Percentiles rank a stretch among this genome's conserved stretches.
phyloP scores from a whole-genome alignment of 2,329 filamentous ascomycete genomes.

The Cladophialophora chaetospira region DNA sequence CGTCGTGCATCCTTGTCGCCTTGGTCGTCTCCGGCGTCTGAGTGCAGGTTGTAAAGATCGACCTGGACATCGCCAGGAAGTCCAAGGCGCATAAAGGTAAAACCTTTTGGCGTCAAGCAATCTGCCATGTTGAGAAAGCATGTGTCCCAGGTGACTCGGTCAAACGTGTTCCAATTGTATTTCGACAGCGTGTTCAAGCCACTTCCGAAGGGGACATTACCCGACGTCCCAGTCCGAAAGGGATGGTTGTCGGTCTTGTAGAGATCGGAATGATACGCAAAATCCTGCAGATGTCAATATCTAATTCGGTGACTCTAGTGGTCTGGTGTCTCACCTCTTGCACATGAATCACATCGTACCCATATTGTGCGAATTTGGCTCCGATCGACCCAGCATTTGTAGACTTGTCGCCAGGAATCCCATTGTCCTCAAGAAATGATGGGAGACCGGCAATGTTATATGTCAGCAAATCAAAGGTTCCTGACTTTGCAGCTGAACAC shows the following conservation, averaged over 20 bases:
- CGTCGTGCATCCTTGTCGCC: conserved; percentile 60
- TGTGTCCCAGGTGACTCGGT: conserved; percentile 60
- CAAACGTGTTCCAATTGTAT: conserved; percentile 42
- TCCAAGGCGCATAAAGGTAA: conserved; percentile 65
- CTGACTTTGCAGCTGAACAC: background rate
- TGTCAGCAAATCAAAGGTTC: conserved; percentile 52
- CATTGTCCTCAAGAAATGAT: conserved; percentile 59
- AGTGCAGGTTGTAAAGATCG: conserved; percentile 68
- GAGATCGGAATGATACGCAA: conserved; percentile 67
- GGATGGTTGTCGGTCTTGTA: conserved; percentile 63
- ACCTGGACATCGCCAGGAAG: conserved; percentile 47
- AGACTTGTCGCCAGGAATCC: conserved; percentile 63
- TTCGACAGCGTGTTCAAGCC: conserved; percentile 67
- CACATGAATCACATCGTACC: conserved; percentile 64
- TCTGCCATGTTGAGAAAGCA: conserved; percentile 60
- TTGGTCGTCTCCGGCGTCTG: conserved; percentile 61
- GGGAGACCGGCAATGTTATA: conserved; percentile 66
- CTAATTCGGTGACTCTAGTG: background rate
- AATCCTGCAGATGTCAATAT: conserved; percentile 48
- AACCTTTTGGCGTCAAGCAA: conserved; percentile 70
- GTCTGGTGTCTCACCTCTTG: conserved; percentile 54
- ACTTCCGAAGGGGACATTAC: conserved; percentile 64
- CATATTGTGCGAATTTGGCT: conserved; percentile 56
- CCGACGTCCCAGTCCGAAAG: conserved; percentile 64
- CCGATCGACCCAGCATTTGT: conserved; percentile 62